Evolutionary conservation across 345 rosid genomes (phyloP).

Genomic region (Streptanthus diversifolius): DNA sequence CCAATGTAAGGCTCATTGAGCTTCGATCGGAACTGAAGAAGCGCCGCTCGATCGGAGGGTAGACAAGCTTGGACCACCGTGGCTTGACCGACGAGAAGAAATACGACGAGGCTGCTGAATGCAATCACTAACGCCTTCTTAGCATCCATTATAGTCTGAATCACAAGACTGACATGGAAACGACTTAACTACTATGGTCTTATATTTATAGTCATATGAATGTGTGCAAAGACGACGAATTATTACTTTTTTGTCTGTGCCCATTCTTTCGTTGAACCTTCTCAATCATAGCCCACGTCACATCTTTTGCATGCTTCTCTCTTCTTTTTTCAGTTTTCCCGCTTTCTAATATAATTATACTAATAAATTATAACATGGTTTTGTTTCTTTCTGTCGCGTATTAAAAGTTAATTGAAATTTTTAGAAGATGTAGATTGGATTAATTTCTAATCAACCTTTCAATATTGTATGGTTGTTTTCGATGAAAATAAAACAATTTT

Average conservation of each 20-base stretch:
- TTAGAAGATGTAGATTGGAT: neutral
- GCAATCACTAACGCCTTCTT: neutral
- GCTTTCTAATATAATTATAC: neutral
- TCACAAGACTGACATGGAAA: slow-evolving; percentile 7
- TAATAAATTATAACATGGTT: neutral
- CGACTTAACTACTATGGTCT: neutral
- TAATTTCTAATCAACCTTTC: neutral
- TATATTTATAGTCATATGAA: slow-evolving; percentile 20
- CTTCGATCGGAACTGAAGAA: slow-evolving; percentile 52
- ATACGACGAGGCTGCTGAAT: neutral
- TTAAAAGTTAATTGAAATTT: neutral
- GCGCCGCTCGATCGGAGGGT: slow-evolving; percentile 53
- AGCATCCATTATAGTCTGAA: neutral
- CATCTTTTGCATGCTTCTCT: neutral
- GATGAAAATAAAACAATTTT: neutral
- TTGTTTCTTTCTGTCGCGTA: slow-evolving; percentile 1
- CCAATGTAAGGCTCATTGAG: slow-evolving; percentile 72
- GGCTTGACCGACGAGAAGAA: slow-evolving; percentile 23
- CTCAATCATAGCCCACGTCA: slow-evolving; percentile 19
- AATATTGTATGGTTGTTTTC: neutral
- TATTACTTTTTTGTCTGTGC: neutral
- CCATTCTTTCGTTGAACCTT: slow-evolving; percentile 12
- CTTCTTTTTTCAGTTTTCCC: neutral
- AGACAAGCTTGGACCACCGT: slow-evolving; percentile 43
- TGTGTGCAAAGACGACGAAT: slow-evolving; percentile 6